phyloP scores from a whole-genome alignment of 805 yeast species.

The Hanseniaspora valbyensis region DNA sequence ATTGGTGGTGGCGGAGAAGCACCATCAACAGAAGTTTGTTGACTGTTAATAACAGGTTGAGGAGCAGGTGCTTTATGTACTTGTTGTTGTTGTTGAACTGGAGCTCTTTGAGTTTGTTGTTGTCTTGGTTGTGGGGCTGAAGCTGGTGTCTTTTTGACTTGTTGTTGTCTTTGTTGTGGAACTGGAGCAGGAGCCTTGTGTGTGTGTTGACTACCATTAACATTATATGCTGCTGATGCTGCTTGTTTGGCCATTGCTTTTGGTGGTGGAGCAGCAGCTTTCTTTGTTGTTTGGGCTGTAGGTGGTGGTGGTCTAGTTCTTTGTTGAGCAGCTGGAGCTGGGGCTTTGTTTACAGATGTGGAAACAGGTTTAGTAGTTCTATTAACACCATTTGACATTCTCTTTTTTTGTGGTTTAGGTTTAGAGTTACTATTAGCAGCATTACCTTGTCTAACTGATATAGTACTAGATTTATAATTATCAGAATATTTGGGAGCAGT shows the following conservation, averaged over 20 bases:
- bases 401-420: slow-evolving; percentile 58
- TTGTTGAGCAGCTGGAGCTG: slow-evolving; percentile 29
- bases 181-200: slow-evolving; percentile 45
- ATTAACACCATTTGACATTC: slow-evolving; percentile 18
- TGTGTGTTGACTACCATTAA: slow-evolving; percentile 36
- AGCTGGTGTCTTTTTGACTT: slow-evolving; percentile 17
- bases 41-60: slow-evolving; percentile 21
- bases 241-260: slow-evolving; percentile 25
- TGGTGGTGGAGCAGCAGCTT: slow-evolving; percentile 19
- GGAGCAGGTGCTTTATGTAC: slow-evolving; percentile 23
- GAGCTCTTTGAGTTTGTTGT: neutral
- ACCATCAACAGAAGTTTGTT: slow-evolving; percentile 21
- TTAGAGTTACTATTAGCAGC: slow-evolving; percentile 64
- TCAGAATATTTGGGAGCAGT: slow-evolving; percentile 62
- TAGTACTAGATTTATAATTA: slow-evolving; percentile 75
- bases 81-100: slow-evolving; percentile 17
- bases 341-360: slow-evolving; percentile 24
- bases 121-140: slow-evolving; percentile 16
- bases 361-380: slow-evolving; percentile 24
- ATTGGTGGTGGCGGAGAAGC: slow-evolving; percentile 62
- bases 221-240: slow-evolving; percentile 34
- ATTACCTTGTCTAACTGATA: slow-evolving; percentile 67
- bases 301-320: slow-evolving; percentile 29
- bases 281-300: slow-evolving; percentile 22
- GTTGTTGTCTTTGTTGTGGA: slow-evolving; percentile 25